A percentile compares a stretch with the other conserved stretches of the same genome.
phyloP scores from a whole-genome alignment of 2,329 filamentous ascomycete genomes.

The Xylariaceae sp. region DNA sequence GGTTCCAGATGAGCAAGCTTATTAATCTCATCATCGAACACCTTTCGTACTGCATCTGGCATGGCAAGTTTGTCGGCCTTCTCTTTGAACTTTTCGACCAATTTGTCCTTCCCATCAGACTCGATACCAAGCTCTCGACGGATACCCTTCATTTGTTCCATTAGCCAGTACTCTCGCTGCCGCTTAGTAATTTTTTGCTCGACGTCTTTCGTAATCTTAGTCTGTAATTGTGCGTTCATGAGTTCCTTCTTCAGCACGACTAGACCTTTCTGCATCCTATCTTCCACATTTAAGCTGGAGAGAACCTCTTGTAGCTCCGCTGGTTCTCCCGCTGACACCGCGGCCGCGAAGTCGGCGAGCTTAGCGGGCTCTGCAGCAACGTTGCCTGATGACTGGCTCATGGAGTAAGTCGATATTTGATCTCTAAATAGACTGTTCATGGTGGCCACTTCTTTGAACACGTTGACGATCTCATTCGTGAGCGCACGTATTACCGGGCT shows the following conservation, averaged over 20 bases:
- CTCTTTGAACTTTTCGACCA: constrained; percentile 96
- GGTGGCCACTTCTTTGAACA: constrained; percentile 95
- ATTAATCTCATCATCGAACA: constrained; percentile 97
- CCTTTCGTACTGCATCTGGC: constrained; percentile 95
- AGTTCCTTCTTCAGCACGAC: constrained; percentile 96
- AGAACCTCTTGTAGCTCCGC: constrained; percentile 92
- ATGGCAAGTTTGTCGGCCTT: constrained; percentile 93
- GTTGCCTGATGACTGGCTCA: constrained; percentile 93
- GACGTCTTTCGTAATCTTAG: constrained; percentile 97
- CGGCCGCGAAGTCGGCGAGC: constrained; percentile 94
- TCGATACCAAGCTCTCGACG: constrained; percentile 94
- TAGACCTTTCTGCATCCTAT: constrained; percentile 88
- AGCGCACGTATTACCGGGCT: constrained; percentile 88
- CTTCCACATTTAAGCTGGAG: constrained; percentile 86
- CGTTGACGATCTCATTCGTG: constrained; percentile 97
- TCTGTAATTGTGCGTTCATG: constrained; percentile 96
- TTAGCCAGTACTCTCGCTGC: constrained; percentile 96
- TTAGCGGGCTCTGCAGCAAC: constrained; percentile 94
- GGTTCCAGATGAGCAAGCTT: constrained; percentile 95
- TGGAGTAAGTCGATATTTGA: constrained; percentile 95
- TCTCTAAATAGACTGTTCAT: constrained; percentile 96
- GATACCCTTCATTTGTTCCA: constrained; percentile 99
- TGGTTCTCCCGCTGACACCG: constrained; percentile 92
- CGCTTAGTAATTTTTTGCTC: constrained; percentile 97
- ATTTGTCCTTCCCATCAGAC: constrained; percentile 96